These are phyloP conservation scores for Epichloe amarillans DNA, from an alignment of 2,329 filamentous ascomycete species.

Conservation along the genomic window DNA sequence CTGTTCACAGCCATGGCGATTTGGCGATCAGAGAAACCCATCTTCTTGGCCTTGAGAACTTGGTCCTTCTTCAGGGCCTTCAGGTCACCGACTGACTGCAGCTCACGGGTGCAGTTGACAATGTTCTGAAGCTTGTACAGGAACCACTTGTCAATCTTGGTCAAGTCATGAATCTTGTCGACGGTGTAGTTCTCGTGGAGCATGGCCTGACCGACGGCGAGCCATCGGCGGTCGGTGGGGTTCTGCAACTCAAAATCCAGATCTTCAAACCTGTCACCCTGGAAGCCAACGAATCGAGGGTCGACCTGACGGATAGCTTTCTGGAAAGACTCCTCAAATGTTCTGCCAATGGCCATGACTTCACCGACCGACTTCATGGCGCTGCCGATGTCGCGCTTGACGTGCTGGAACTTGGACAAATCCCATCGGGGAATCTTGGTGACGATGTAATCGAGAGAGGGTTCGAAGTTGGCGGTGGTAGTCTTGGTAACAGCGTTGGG, in stretches of 20 bases:
- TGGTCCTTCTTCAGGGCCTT: constrained; percentile 79
- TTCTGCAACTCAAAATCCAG: constrained; percentile 82
- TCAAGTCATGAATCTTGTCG: constrained; percentile 81
- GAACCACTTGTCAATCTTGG: constrained; percentile 99
- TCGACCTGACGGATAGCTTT: constrained; percentile 98
- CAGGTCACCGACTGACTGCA: constrained; percentile 72
- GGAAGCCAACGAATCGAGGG: constrained; percentile 80
- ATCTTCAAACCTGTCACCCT: constrained; percentile 88
- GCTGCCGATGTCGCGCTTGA: constrained; percentile 92
- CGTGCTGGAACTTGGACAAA: constrained; percentile 96
- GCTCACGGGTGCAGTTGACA: constrained; percentile 75
- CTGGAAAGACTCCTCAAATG: constrained; percentile 97
- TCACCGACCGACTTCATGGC: constrained; percentile 99
- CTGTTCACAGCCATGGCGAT: constrained; percentile 77
- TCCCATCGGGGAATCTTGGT: constrained; percentile 99
- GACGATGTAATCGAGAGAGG: constrained; percentile 92
- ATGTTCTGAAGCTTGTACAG: constrained; percentile 97
- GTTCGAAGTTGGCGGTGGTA: constrained; percentile 97
- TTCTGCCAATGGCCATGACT: constrained; percentile 97
- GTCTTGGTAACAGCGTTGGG: constrained; percentile 98
- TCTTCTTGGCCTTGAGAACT: constrained; percentile 84
- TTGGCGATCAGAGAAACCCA: constrained; percentile 94
- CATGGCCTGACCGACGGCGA: constrained; percentile 96
- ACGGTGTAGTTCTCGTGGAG: constrained; percentile 92
- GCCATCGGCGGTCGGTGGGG: constrained; percentile 91